Percentiles rank a stretch among this genome's conserved stretches.
phyloP scores from a whole-genome alignment of 331 rosid species.

The Erythrophleum ivorense region DNA sequence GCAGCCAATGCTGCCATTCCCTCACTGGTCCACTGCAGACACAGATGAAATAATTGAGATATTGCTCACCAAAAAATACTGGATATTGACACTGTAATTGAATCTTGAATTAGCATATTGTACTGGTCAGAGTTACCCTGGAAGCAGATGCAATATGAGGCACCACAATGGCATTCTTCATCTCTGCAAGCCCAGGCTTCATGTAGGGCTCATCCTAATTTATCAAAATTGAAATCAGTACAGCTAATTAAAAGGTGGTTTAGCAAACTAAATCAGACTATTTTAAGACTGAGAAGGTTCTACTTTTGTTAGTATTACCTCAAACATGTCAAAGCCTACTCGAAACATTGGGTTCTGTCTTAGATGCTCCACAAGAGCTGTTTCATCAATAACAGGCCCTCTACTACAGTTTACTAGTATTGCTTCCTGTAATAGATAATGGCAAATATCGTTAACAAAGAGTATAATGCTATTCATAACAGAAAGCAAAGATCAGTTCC shows the following conservation, averaged over 20 bases:
- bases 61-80: not conserved
- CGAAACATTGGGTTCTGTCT: conserved; percentile 90
- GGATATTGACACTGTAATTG: too few relatives aligned
- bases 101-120: too few relatives aligned
- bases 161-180: conserved; percentile 94
- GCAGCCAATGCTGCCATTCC: conserved; percentile 98
- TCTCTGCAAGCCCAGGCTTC: conserved; percentile 95
- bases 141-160: conserved; percentile 99
- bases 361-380: conserved; percentile 89
- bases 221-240: too few relatives aligned
- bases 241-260: not conserved
- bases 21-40: conserved; percentile 95
- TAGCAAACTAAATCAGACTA: not conserved
- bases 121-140: conserved; percentile 58
- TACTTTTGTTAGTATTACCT: conserved; percentile 57
- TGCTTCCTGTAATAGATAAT: conserved; percentile 64
- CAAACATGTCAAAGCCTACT: conserved; percentile 95
- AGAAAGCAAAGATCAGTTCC: too few relatives aligned
- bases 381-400: conserved; percentile 97
- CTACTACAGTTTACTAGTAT: conserved; percentile 93
- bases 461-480: too few relatives aligned
- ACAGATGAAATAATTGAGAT: not conserved
- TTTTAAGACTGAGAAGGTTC: not conserved
- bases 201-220: conserved; percentile 95
- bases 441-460: too few relatives aligned